Evolutionary conservation across 2,329 filamentous ascomycete genomes (phyloP), one percentile per base, ranked within the genome.

Genomic region (Hansfordia pulvinata): DNA sequence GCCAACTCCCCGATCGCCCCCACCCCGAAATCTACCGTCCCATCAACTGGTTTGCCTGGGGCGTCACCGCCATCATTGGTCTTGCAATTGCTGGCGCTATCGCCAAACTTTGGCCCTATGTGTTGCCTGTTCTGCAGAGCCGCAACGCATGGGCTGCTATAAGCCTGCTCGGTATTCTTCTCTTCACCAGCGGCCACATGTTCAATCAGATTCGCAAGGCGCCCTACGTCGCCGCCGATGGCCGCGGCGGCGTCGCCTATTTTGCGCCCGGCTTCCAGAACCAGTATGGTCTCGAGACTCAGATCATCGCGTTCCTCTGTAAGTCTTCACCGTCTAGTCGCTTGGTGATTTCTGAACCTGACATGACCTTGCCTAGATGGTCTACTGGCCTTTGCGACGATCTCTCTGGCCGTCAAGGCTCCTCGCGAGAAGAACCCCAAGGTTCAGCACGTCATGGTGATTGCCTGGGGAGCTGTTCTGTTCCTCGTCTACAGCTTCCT

Each of bases 131-230:
- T 32, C 52, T 94, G 19, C 82, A 85, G 52, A 94, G 79, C 61
- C 79, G 88, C 40, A 96, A 93, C 44, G 58, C 96, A 11, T 98
- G 90, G 90, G 86, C 88, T 14, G 83, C 81, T 13, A 55, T 92
- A 43, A 93, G 81, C 53, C 61, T 98, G 39, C 85, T 96, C 43
- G 65, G 76, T 10, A 86, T 98, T 35, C 69, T 98, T 21, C 64
- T 94, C 31, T 98, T 96, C 58, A 94, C 80, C 24, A 90, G 81
- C 42, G 92, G 90, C 20, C 86, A 96, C 56, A 98, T 98, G 92
- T 98, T 92, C 68, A 98, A 96, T 54, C 86, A 94, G 48, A 98
- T 98, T 47, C 74, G 92, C 41, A 88, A 90, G 52, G 83, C 92
- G 3, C 90, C 90, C 3, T 98, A 98, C 43, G 84, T 96, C 17